Evolutionary conservation across 2,329 filamentous ascomycete species (phyloP).

Genomic region (Alternaria angustiovoidea): DNA sequence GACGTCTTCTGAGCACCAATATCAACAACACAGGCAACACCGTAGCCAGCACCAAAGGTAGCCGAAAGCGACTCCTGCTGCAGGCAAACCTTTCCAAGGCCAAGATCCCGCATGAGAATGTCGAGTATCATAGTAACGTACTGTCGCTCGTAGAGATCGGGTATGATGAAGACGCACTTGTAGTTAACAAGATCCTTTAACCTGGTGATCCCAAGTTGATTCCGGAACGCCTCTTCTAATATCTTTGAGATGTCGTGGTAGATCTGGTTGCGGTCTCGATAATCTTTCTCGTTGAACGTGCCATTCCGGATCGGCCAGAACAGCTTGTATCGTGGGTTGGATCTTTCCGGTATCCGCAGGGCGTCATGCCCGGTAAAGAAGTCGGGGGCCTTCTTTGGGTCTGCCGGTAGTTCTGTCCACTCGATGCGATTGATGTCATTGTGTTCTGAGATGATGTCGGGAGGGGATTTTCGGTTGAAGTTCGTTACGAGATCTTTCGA

Average conservation of each 20-base stretch:
- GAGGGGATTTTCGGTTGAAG: conserved; percentile 84
- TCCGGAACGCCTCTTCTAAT: conserved; percentile 83
- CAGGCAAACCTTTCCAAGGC: conserved; percentile 88
- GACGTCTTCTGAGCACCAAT: conserved; percentile 98
- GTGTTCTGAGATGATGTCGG: conserved; percentile 89
- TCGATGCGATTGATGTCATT: conserved; percentile 94
- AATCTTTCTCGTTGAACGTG: conserved; percentile 90
- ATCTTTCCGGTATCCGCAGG: conserved; percentile 86
- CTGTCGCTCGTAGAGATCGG: conserved; percentile 93
- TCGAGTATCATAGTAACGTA: conserved; percentile 87
- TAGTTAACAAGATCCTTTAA: conserved; percentile 88
- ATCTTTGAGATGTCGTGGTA: conserved; percentile 88
- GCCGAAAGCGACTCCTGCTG: conserved; percentile 96
- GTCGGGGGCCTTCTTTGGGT: conserved; percentile 69
- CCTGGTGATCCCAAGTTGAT: conserved; percentile 79
- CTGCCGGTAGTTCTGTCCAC: conserved; percentile 82
- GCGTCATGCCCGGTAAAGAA: conserved; percentile 85
- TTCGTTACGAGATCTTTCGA: conserved; percentile 95
- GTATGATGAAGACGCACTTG: conserved; percentile 95
- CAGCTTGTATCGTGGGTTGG: conserved; percentile 86
- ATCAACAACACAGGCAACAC: conserved; percentile 92
- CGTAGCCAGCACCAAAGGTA: conserved; percentile 93
- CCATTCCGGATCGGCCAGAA: conserved; percentile 91
- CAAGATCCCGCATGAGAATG: conserved; percentile 86
- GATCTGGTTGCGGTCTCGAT: conserved; percentile 78